Evolutionary conservation across 202 grass and related monocot genomes (phyloP).

Genomic region (Schoenoplectus tabernaemontani): DNA sequence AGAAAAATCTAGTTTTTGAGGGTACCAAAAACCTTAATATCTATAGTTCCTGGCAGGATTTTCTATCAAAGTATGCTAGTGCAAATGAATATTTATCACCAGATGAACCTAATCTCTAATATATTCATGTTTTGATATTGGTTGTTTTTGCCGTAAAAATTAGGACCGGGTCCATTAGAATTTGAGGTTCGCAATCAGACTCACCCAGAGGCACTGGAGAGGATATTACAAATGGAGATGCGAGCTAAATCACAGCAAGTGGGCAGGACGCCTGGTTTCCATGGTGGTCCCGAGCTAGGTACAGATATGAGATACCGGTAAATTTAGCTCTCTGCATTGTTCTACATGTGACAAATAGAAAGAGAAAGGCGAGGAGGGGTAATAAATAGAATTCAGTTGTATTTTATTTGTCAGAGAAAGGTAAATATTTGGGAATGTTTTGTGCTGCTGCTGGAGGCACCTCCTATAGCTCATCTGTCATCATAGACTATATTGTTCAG

Average conservation of each 20-base stretch:
- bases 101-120: not conserved
- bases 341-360: not conserved
- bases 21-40: not conserved
- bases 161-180: conserved; percentile 6
- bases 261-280: conserved; percentile 39
- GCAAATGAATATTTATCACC: not conserved
- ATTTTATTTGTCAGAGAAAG: not conserved
- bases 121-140: not conserved
- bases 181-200: conserved; percentile 20
- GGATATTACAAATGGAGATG: conserved; percentile 75
- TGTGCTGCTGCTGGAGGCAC: not conserved
- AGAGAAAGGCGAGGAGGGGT: not conserved
- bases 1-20: not conserved
- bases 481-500: conserved; percentile 9
- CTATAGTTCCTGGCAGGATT: not conserved
- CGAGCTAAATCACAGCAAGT: conserved; percentile 63
- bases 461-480: not conserved
- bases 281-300: conserved; percentile 51
- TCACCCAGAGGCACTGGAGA: conserved; percentile 62
- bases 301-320: conserved; percentile 67
- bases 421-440: not conserved
- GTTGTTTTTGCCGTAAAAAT: not conserved
- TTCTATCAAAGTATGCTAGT: not conserved
- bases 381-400: conserved; percentile 9
- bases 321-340: conserved; percentile 1